Base-by-base conservation (phyloP, 306 rosid genomes). In the Senna tora region DNA sequence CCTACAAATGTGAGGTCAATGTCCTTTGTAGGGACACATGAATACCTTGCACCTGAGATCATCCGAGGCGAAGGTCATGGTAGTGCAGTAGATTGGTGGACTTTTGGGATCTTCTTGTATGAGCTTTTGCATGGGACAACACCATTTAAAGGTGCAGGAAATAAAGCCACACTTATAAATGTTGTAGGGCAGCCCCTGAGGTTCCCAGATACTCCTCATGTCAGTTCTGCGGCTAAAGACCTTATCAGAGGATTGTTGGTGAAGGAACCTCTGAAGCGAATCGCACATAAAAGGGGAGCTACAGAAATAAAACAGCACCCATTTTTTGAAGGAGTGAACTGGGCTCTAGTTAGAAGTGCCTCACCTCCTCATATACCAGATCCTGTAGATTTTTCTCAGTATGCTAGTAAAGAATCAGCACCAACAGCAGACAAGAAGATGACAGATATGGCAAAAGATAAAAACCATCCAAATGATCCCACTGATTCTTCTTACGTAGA, bases 31-130 rank as follows among this genome's bases (percentile, higher is more conserved):
- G 97, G 97, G 2, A 92, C 96, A 30, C 97, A 92, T 25, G 97
- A 92, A 71, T 92, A 92, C 32, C 90, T 92, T 33, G 96, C 97
- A 32, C 97, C 97, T 2, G 96, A 92, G 85, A 92, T 92, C n/a
- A 77, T 92, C 74, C 90, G 87, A 1, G 97, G 97, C 56, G 96
- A 92, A 65, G 97, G 97, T 4, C 97, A 92, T 62, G 97, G 97
- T 3, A 92, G 97, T 71, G 97, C 97, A 20, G 97, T 92, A 65
- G 96, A 92, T 46, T 92, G 97, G 96, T 92, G 97, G 97, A 92
- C 97, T 3, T 89, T 84, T 16, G 97, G 97, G n/a, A 92, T 92
- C 58, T 92, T 92, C 88, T 80, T 92, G 67, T 92, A 92, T 32
- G 97, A 92, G 82, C 69, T 92, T 16, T 77, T 92, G 51, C 92